Base-by-base conservation (phyloP, 73 alveolate species). In the Durusdinium trenchii region DNA sequence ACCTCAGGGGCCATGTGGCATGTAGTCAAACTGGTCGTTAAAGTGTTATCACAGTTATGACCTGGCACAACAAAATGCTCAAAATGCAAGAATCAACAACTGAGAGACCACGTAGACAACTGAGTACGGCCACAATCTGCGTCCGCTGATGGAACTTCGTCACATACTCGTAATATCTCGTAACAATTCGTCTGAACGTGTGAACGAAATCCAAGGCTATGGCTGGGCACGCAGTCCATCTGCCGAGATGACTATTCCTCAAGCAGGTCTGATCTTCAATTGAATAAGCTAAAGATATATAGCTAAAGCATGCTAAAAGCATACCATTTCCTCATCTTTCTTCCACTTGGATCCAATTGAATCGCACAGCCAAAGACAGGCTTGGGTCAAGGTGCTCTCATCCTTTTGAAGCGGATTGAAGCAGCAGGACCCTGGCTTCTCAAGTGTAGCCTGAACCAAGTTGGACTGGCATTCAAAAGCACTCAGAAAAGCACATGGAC, bases 351-450 rank as follows among this genome's bases (percentile, higher is more conserved):
- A 12, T 38, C 85, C 26, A 73, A 6, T 40, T 36, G 85, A 75
- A 38, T 75, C 85, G 28, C 5, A 75, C 54, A 64, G 85, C 85
- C 54, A 36, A n/a, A n/a, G n/a, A n/a, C n/a, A n/a, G n/a, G n/a
- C 51, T 36, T 40, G 40, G 35, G 85, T 75, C 89, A 42, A 79
- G 69, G 45, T 26, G 64, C 98, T 43, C 61, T 91, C 98, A 48
- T 91, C 98, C 38, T 91, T 91, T 54, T 91, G 98, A 45, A 91
- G 89, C 87, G 40, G 98, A 50, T 91, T 91, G 75, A 67, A 57
- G 90, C 98, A 91, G 79, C 89, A 91, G 12, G 98, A 69, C 60
- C 98, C 98, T 1, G 89, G 98, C 98, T 69, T 50, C 89, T 91
- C 98, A 43, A 91, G 47, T 1, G 98, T 91, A 18, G 98, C 98